Percentiles rank a stretch among this genome's conserved stretches.
These are phyloP conservation scores for Auriscalpium vulgare DNA, from an alignment of 768 basidiomycete species.

Conservation along the genomic window DNA sequence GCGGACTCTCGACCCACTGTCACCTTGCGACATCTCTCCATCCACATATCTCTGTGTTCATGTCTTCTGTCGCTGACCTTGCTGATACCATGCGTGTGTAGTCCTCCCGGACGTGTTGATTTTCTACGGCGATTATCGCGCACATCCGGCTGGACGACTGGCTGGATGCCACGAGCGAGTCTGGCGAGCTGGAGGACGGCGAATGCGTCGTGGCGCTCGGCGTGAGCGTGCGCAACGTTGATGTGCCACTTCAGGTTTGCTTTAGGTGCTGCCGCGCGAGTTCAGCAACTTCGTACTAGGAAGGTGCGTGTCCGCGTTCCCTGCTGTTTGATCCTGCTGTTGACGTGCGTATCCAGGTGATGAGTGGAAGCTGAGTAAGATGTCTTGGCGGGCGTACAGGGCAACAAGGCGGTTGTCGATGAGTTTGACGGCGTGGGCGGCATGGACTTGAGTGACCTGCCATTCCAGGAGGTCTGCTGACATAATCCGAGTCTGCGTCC, in stretches of 20 bases:
- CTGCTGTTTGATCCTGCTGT: background rate
- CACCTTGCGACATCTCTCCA: too few species aligned
- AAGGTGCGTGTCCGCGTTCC: too few species aligned
- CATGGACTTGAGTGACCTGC: conserved; percentile 8
- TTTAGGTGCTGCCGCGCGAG: conserved; percentile 63
- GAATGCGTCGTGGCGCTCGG: conserved; percentile 43
- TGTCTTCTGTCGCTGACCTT: too few species aligned
- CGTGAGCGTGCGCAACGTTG: conserved; percentile 58
- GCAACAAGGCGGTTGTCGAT: conserved; percentile 2
- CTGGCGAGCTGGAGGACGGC: conserved; percentile 30
- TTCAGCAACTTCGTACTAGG: conserved; percentile 35
- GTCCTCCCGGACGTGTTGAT: conserved; percentile 73
- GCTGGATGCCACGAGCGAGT: conserved; percentile 41
- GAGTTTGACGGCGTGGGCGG: background rate
- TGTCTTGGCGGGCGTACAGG: conserved; percentile 11
- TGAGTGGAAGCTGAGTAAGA: conserved; percentile 4
- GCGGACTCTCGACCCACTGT: too few species aligned
- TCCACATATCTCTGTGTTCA: too few species aligned
- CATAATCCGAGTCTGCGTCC: too few species aligned
- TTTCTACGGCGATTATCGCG: conserved; percentile 76
- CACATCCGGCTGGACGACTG: conserved; percentile 67
- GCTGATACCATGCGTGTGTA: too few species aligned
- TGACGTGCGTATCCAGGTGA: background rate
- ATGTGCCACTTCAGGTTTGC: conserved; percentile 74
- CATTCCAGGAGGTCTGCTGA: too few species aligned